Conservation (phyloP, 2,329 filamentous ascomycete genomes). For the Colletotrichum trifolii region DNA sequence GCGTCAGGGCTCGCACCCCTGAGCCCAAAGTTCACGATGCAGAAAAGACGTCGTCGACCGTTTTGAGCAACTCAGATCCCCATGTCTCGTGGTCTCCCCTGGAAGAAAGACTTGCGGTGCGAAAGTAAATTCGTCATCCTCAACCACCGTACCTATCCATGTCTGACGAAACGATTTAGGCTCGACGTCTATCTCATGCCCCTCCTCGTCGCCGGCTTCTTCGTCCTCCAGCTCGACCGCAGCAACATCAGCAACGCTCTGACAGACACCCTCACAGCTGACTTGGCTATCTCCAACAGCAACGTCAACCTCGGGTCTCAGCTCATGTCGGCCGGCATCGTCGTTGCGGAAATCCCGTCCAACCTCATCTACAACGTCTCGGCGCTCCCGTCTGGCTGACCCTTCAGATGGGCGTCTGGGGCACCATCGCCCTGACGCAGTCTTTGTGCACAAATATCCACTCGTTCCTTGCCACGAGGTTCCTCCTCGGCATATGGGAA, state of each 20-base stretch:
- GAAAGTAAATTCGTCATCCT: no score
- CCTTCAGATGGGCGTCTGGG: slow-evolving; percentile 44
- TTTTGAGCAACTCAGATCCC: no score
- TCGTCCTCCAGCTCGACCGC: slow-evolving; percentile 47
- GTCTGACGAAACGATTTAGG: background rate
- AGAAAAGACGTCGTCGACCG: no score
- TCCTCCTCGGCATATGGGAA: slow-evolving; percentile 45
- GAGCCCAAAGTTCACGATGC: no score
- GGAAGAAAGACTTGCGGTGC: background rate
- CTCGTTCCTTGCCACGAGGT: slow-evolving; percentile 42
- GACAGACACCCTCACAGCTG: slow-evolving; percentile 60
- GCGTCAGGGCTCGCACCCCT: no score
- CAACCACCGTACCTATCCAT: no score
- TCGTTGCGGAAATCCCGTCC: slow-evolving; percentile 54
- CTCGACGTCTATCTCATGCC: slow-evolving; percentile 44
- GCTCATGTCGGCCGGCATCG: slow-evolving; percentile 60
- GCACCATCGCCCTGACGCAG: slow-evolving; percentile 43
- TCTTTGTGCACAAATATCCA: slow-evolving; percentile 41
- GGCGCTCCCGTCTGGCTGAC: slow-evolving; percentile 37
- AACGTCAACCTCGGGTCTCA: slow-evolving; percentile 65
- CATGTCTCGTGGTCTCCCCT: no score
- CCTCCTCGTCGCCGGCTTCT: slow-evolving; percentile 46
- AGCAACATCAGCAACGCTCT: slow-evolving; percentile 61
- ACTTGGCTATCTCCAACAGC: slow-evolving; percentile 60
- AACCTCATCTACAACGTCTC: slow-evolving; percentile 49